Evolutionary conservation across 768 basidiomycete species (phyloP).

Genomic region (Tephrocybe sp.): DNA sequence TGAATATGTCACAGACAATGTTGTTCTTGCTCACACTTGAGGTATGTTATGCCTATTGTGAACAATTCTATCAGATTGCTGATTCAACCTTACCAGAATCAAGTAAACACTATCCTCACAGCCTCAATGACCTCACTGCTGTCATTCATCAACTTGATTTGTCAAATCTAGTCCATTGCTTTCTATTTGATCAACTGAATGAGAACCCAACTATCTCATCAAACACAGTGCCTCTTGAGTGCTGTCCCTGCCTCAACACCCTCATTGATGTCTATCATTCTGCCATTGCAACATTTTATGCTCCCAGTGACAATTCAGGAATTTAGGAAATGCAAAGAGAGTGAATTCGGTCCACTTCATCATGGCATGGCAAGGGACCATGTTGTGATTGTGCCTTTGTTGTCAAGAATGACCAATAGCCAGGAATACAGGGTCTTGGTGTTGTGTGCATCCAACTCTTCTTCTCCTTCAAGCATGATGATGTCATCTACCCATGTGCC

Average conservation of each 20-base stretch:
- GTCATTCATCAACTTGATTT: constrained; percentile 13
- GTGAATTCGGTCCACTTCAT: constrained; percentile 25
- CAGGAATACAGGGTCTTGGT: constrained; percentile 23
- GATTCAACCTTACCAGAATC: constrained; percentile 7
- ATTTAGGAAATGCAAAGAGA: constrained; percentile 14
- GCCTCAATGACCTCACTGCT: constrained; percentile 4
- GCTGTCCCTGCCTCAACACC: constrained; percentile 17
- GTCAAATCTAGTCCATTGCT: constrained; percentile 12
- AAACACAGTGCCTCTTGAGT: constrained; percentile 13
- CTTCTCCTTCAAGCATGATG: constrained; percentile 21
- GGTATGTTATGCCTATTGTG: not conserved
- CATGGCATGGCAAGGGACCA: constrained; percentile 27
- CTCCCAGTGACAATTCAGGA: constrained; percentile 36
- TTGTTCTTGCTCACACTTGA: not conserved
- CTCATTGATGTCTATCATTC: constrained; percentile 26
- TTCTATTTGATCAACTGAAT: constrained; percentile 16
- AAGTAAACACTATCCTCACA: constrained; percentile 12
- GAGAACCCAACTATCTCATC: constrained; percentile 9
- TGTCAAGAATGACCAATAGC: constrained; percentile 1
- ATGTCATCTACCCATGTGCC: constrained; percentile 24
- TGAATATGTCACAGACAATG: constrained; percentile 1
- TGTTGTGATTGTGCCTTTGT: constrained; percentile 27
- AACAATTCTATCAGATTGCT: not conserved
- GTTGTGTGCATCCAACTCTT: constrained; percentile 26
- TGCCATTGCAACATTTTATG: constrained; percentile 28